phyloP scores from a whole-genome alignment of 2,329 filamentous ascomycete species.

The Colletotrichum aenigma region DNA sequence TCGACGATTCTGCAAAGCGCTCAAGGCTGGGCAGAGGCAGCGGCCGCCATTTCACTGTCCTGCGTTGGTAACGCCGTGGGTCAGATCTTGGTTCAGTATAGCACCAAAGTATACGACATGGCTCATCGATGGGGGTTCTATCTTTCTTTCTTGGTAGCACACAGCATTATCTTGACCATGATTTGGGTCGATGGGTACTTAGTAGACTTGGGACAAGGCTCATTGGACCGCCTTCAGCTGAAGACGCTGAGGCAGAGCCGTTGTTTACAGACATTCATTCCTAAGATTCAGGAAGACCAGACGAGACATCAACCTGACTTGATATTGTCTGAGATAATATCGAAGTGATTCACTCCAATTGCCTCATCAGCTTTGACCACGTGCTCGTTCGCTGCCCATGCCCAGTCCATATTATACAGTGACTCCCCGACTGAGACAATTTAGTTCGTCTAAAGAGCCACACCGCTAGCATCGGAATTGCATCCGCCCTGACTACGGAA shows the following conservation, averaged over 20 bases:
- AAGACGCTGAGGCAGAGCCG: not conserved
- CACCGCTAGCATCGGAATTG: too few relatives aligned
- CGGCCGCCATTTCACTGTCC: not conserved
- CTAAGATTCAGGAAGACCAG: too few relatives aligned
- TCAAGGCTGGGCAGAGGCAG: not conserved
- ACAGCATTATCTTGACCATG: not conserved
- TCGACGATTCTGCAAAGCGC: not conserved
- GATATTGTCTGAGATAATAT: too few relatives aligned
- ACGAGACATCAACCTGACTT: too few relatives aligned
- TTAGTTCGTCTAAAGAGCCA: too few relatives aligned
- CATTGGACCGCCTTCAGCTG: not conserved
- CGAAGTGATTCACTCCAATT: too few relatives aligned
- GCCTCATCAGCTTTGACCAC: too few relatives aligned
- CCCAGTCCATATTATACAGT: too few relatives aligned
- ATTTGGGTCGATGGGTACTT: not conserved
- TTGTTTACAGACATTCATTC: not conserved
- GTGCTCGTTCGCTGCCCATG: too few relatives aligned
- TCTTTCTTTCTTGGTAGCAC: not conserved
- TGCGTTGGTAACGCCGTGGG: not conserved
- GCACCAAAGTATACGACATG: not conserved
- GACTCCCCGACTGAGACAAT: too few relatives aligned
- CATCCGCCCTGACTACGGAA: too few relatives aligned
- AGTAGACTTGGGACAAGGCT: not conserved
- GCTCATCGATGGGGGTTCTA: not conserved
- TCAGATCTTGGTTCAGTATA: not conserved